Conservation (phyloP, 768 basidiomycete genomes). For the Pleurotus sapidus region DNA sequence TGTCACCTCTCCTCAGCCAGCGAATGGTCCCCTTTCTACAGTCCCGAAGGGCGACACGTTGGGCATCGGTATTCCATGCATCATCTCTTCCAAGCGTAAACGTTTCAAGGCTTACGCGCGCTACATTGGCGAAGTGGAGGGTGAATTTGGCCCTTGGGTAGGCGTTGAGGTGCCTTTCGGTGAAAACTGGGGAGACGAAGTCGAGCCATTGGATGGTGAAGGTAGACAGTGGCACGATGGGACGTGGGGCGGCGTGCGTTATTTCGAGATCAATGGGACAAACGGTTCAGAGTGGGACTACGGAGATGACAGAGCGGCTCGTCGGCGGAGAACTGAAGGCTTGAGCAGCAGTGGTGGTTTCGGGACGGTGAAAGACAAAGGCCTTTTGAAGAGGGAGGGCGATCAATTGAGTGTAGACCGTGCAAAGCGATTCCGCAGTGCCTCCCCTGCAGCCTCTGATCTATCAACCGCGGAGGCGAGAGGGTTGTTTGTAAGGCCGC, state of each 20-base stretch:
- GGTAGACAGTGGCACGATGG: conserved; percentile 89
- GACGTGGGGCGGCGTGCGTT: conserved; percentile 74
- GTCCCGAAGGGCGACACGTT: conserved; percentile 66
- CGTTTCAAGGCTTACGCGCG: conserved; percentile 85
- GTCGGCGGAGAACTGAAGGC: conserved; percentile 43
- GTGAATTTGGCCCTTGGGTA: conserved; percentile 84
- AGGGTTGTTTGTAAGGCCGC: conserved; percentile 81
- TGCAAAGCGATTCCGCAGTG: conserved; percentile 70
- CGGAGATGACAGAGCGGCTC: conserved; percentile 44
- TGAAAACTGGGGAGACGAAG: conserved; percentile 43
- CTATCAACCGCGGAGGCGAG: conserved; percentile 53
- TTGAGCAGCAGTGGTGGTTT: conserved; percentile 23
- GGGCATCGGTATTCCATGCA: conserved; percentile 87
- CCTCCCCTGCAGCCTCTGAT: conserved; percentile 63
- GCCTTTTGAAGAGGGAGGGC: conserved; percentile 37
- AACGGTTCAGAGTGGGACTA: conserved; percentile 63
- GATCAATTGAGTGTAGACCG: conserved; percentile 47
- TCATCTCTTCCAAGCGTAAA: conserved; percentile 78
- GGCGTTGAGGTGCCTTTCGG: conserved; percentile 84
- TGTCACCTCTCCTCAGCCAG: conserved; percentile 8
- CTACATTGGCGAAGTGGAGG: conserved; percentile 85
- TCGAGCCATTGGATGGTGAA: conserved; percentile 23
- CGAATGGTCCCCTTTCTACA: conserved; percentile 12
- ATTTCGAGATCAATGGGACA: conserved; percentile 64
- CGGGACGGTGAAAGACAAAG: conserved; percentile 20